A percentile compares a stretch with the other conserved stretches of the same genome.
Conservation (phyloP, 2,329 filamentous ascomycete species). For the Aspergillus hortae region DNA sequence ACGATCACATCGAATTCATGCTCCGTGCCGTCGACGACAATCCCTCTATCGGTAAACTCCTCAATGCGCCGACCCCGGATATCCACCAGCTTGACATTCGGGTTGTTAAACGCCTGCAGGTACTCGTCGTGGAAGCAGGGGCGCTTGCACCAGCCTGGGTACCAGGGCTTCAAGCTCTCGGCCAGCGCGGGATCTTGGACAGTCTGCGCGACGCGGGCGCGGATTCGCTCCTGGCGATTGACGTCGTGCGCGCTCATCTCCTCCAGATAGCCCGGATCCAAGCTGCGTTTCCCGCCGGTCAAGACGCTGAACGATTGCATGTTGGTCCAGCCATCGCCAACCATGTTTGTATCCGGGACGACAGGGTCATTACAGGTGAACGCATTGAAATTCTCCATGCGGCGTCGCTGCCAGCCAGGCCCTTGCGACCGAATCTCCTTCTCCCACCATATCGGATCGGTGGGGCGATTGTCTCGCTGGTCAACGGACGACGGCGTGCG, state of each 20-base stretch:
- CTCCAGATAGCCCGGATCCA: neutral
- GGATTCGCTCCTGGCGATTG: slow-evolving; percentile 1
- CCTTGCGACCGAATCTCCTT: slow-evolving; percentile 16
- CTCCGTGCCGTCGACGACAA: slow-evolving; percentile 43
- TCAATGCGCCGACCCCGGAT: slow-evolving; percentile 40
- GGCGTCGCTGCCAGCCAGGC: slow-evolving; percentile 23
- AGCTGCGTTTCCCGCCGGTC: neutral
- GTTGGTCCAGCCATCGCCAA: slow-evolving; percentile 27
- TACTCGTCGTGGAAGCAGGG: slow-evolving; percentile 58
- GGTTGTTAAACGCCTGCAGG: slow-evolving; percentile 55
- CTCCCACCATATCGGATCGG: slow-evolving; percentile 22
- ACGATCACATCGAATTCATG: slow-evolving; percentile 49
- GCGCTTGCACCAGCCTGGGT: slow-evolving; percentile 61
- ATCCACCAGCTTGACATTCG: slow-evolving; percentile 59
- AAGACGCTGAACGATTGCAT: slow-evolving; percentile 3
- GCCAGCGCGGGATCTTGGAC: slow-evolving; percentile 54
- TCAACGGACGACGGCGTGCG: slow-evolving; percentile 39
- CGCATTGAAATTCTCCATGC: slow-evolving; percentile 26
- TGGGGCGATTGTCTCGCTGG: slow-evolving; percentile 24
- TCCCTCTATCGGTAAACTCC: slow-evolving; percentile 42
- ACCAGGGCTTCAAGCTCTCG: slow-evolving; percentile 56
- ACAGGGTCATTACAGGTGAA: slow-evolving; percentile 16
- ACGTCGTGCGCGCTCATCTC: neutral
- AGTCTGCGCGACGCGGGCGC: slow-evolving; percentile 44
- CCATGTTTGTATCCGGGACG: slow-evolving; percentile 29